A percentile compares a stretch with the other conserved stretches of the same genome.
Evolutionary conservation across 805 yeast genomes (phyloP).

Genomic region (Candida tibetensis): DNA sequence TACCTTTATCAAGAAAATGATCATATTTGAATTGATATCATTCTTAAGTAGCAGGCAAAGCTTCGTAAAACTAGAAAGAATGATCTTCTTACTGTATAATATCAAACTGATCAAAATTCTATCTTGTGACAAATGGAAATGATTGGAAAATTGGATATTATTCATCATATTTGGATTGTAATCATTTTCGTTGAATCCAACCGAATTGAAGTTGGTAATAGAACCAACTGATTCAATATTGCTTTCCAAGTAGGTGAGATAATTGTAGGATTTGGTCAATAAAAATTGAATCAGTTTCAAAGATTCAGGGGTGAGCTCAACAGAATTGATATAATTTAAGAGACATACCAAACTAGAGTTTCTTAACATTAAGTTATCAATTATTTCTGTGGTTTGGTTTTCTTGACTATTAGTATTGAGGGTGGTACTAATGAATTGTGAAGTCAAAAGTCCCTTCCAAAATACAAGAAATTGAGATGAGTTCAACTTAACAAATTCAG

Average conservation of each 20-base stretch:
- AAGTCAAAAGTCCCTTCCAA: slow-evolving; percentile 44
- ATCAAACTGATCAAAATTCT: slow-evolving; percentile 31
- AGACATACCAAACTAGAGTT: slow-evolving; percentile 39
- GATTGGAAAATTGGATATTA: slow-evolving; percentile 29
- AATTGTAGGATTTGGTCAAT: slow-evolving; percentile 40
- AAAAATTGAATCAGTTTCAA: slow-evolving; percentile 41
- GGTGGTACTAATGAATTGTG: slow-evolving; percentile 33
- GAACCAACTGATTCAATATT: slow-evolving; percentile 30
- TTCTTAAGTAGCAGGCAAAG: slow-evolving; percentile 31
- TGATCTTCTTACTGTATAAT: slow-evolving; percentile 35
- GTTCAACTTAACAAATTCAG: slow-evolving; percentile 42
- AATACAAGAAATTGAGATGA: slow-evolving; percentile 44
- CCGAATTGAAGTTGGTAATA: slow-evolving; percentile 30
- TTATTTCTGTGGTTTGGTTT: slow-evolving; percentile 25
- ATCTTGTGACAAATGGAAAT: slow-evolving; percentile 21
- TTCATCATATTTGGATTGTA: slow-evolving; percentile 28
- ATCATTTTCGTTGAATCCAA: slow-evolving; percentile 26
- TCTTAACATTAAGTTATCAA: slow-evolving; percentile 35
- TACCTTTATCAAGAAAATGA: slow-evolving; percentile 35
- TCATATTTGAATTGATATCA: slow-evolving; percentile 42
- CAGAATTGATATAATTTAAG: slow-evolving; percentile 37
- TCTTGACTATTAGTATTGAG: slow-evolving; percentile 14
- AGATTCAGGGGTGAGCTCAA: slow-evolving; percentile 38
- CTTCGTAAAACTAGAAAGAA: slow-evolving; percentile 34
- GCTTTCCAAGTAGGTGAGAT: slow-evolving; percentile 39